phyloP scores from a whole-genome alignment of 1,284 basidiomycete genomes.

The Fomitopsis pinicola region DNA sequence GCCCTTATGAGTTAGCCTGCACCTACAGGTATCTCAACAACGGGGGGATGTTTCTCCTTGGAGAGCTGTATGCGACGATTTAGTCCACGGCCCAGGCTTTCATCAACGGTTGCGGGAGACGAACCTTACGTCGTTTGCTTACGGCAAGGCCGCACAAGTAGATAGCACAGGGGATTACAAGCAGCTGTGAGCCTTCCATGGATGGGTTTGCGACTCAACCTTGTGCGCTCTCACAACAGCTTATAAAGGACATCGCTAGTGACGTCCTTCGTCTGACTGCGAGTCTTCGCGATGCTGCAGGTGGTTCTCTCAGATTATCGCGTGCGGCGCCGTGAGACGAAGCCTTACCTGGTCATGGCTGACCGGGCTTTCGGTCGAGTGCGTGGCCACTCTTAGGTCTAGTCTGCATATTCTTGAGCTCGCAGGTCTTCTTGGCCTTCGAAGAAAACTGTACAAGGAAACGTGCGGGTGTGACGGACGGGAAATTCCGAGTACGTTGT shows the following conservation, averaged over 20 bases:
- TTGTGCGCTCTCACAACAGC: not conserved
- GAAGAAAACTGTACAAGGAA: not conserved
- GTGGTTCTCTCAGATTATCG: not conserved
- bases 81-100: slow-evolving; percentile 1
- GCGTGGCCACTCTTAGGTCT: too few species aligned
- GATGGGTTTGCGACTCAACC: not conserved
- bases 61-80: slow-evolving; percentile 8
- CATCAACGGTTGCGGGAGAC: slow-evolving; percentile 5
- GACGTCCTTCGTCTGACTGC: slow-evolving; percentile 4
- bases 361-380: not conserved
- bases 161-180: slow-evolving; percentile 10
- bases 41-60: slow-evolving; percentile 15
- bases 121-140: not conserved
- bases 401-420: not conserved
- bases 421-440: not conserved
- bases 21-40: slow-evolving; percentile 15
- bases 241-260: not conserved
- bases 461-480: not conserved
- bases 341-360: not conserved
- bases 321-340: not conserved
- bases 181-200: slow-evolving; percentile 17
- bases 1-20: not conserved
- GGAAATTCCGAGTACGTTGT: not conserved
- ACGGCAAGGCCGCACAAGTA: slow-evolving; percentile 1
- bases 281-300: not conserved